A percentile compares a stretch with the other conserved stretches of the same genome.
phyloP scores from a whole-genome alignment of 2,329 filamentous ascomycete species.

The Coniochaeta hoffmannii region DNA sequence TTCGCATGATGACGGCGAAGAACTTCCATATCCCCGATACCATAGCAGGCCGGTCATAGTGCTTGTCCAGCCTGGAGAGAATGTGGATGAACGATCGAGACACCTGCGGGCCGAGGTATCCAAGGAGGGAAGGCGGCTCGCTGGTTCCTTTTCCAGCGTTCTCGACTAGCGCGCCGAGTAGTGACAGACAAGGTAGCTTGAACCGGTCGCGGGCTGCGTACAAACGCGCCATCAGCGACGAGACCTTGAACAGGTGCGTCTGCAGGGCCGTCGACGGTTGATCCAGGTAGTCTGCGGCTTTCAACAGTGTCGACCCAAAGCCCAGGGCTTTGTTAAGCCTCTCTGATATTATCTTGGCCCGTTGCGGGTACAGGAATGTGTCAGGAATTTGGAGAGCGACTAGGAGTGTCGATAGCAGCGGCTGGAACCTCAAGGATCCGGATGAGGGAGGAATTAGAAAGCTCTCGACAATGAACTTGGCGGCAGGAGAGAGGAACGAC shows the following conservation, averaged over 20 bases:
- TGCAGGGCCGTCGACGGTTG: constrained; percentile 61
- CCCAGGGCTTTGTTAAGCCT: constrained; percentile 58
- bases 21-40: constrained; percentile 74
- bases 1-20: constrained; percentile 77
- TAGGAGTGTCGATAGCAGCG: constrained; percentile 64
- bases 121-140: constrained; percentile 92
- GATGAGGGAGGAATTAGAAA: constrained; percentile 61
- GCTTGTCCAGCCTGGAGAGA: constrained; percentile 68
- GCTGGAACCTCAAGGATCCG: constrained; percentile 67
- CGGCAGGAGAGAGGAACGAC: constrained; percentile 61
- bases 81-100: constrained; percentile 79
- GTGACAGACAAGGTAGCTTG: constrained; percentile 54
- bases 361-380: constrained; percentile 54
- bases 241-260: constrained; percentile 71
- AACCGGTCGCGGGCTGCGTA: constrained; percentile 64
- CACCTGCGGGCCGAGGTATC: constrained; percentile 74
- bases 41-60: constrained; percentile 58
- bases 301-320: constrained; percentile 64
- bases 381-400: constrained; percentile 51
- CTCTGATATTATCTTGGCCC: constrained; percentile 45
- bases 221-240: constrained; percentile 68
- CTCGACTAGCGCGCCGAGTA: constrained; percentile 68
- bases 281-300: constrained; percentile 57
- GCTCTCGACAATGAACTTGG: constrained; percentile 66
- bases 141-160: constrained; percentile 56